These are phyloP conservation scores for Saposhnikovia divaricata DNA, from an alignment of 129 eudicot species.

Conservation along the genomic window DNA sequence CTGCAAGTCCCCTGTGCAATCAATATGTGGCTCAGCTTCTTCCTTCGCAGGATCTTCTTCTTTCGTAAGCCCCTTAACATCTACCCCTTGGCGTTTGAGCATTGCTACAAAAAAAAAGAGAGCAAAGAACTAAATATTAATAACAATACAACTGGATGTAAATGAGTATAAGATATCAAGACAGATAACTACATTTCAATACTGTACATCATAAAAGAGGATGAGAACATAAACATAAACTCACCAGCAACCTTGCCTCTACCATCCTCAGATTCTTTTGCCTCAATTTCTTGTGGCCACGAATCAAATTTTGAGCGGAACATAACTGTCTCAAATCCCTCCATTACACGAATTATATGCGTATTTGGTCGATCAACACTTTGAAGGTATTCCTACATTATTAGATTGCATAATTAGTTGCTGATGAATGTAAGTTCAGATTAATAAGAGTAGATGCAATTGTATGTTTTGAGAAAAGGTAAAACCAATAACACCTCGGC, in stretches of 20 bases:
- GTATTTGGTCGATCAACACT: constrained; percentile 49
- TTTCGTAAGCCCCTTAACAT: constrained; percentile 82
- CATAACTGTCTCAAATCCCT: constrained; percentile 67
- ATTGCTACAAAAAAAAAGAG: constrained; percentile 42
- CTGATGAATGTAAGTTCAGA: background rate
- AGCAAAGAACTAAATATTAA: background rate
- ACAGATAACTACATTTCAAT: background rate
- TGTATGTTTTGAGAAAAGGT: background rate
- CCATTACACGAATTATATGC: constrained; percentile 57
- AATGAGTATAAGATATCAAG: background rate
- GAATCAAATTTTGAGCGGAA: constrained; percentile 59
- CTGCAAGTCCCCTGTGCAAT: constrained; percentile 91
- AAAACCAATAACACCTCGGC: constrained; percentile 47
- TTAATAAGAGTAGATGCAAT: background rate
- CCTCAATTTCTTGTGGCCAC: constrained; percentile 52
- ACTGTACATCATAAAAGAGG: background rate
- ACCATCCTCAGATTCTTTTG: constrained; percentile 69
- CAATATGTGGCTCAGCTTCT: constrained; percentile 68
- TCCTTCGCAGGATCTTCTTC: constrained; percentile 62
- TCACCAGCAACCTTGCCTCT: constrained; percentile 96
- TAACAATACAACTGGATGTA: background rate
- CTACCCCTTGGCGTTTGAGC: constrained; percentile 74
- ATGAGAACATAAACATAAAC: constrained; percentile 17
- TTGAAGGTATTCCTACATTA: constrained; percentile 47
- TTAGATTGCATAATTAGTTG: constrained; percentile 7